Evolutionary conservation across 352 stramenopile genomes (phyloP).

Genomic region (Phytophthora meadii): DNA sequence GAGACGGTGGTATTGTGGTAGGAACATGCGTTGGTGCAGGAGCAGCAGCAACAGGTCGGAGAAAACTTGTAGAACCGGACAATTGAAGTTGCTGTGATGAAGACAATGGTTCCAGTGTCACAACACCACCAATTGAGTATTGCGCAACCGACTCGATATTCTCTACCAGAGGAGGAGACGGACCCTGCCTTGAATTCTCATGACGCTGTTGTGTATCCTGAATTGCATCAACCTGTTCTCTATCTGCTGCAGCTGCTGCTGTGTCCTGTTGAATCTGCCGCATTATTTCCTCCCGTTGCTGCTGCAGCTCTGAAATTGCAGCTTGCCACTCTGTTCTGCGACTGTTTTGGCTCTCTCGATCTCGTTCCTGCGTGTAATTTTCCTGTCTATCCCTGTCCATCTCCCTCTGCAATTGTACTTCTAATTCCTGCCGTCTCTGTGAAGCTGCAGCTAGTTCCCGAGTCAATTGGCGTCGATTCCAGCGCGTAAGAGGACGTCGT

Average conservation of each 20-base stretch:
- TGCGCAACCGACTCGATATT: slow-evolving; percentile 22
- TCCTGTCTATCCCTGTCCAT: slow-evolving; percentile 28
- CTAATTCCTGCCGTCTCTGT: slow-evolving; percentile 34
- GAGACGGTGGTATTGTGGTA: not conserved
- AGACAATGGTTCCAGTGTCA: slow-evolving; percentile 54
- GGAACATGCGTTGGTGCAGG: not conserved
- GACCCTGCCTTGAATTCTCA: not conserved
- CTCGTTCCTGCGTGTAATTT: slow-evolving; percentile 1
- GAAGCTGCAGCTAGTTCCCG: slow-evolving; percentile 50
- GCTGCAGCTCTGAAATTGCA: slow-evolving; percentile 53
- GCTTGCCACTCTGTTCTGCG: slow-evolving; percentile 31
- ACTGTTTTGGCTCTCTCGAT: slow-evolving; percentile 10
- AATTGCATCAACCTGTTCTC: not conserved
- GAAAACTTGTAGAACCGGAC: slow-evolving; percentile 17
- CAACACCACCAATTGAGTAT: slow-evolving; percentile 67
- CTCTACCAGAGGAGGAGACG: not conserved
- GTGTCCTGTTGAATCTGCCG: slow-evolving; percentile 53
- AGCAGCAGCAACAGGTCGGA: slow-evolving; percentile 9
- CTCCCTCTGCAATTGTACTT: slow-evolving; percentile 47
- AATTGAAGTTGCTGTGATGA: slow-evolving; percentile 13
- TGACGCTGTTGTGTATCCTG: not conserved
- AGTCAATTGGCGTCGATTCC: slow-evolving; percentile 39
- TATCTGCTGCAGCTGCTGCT: slow-evolving; percentile 9
- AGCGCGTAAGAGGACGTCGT: slow-evolving; percentile 24
- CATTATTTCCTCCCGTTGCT: slow-evolving; percentile 52